Evolutionary conservation across 495 filamentous ascomycete species (phyloP), one percentile per base, ranked within the genome.

Genomic region (Aspergillus haitiensis): DNA sequence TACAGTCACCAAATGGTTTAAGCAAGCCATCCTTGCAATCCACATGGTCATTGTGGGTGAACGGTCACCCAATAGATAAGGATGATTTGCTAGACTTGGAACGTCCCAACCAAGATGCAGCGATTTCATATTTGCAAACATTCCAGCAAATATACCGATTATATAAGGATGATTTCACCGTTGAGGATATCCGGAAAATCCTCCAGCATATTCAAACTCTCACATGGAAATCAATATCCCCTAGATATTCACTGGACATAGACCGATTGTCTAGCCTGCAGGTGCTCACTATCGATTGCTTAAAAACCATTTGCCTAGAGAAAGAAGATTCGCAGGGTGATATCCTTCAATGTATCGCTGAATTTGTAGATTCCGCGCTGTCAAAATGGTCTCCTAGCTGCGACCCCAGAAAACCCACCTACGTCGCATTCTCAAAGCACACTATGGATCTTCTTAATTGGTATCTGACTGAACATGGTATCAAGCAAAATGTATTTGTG

Each of bases 221-320:
- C 66, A 84, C 76, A 63, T 81, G 73, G 75, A 88, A 75, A 68
- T 94, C 92, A 5, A 86, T 90, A 27, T 82, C 83, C n/a, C 82
- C 87, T 2, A 75, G 83, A 13, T 97, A 97, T 66, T 86, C 89
- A 36, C 85, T 84, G 36, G 94, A 97, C 73, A 78, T 92, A n/a
- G 93, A 97, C 52, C 86, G 85, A 56, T 80, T 89, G 59, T 97
- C 92, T 1, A 81, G 84, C 8, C 70, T 98, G 7, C 94, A 98
- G 67, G 82, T 72, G 10, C 78, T 87, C 62, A 85, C 93, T 13
- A 72, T 94, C 12, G 86, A 91, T 21, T 86, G 83, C 40, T 75
- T 95, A 40, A 87, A 86, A 64, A 80, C 82, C 42, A 81, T 97
- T 13, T 86, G 88, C 33, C 83, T 82, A 2, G 89, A 93, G 52